Percentiles rank a stretch among this genome's conserved stretches.
phyloP scores from a whole-genome alignment of 371 early-diverging fungal species.

The Mortierella sp. region DNA sequence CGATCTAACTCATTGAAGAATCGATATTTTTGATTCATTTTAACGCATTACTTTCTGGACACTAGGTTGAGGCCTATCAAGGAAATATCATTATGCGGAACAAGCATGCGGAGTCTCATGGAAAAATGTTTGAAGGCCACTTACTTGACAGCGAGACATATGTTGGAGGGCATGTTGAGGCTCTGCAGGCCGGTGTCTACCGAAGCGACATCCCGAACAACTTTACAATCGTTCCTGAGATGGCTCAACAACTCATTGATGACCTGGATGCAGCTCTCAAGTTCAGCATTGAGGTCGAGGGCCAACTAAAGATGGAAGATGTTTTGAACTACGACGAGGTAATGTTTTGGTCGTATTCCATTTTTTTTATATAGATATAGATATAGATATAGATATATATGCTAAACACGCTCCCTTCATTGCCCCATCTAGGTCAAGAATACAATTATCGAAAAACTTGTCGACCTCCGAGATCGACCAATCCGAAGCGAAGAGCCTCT shows the following conservation, averaged over 20 bases:
- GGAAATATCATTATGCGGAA: conserved; percentile 97
- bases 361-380: background rate
- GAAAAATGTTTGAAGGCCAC: conserved; percentile 91
- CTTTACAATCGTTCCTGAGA: conserved; percentile 85
- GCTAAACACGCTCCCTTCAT: background rate
- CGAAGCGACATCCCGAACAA: conserved; percentile 95
- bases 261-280: conserved; percentile 92
- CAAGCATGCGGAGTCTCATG: conserved; percentile 84
- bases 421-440: conserved; percentile 55
- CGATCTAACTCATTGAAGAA: background rate
- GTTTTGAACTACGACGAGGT: conserved; percentile 55
- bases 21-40: background rate
- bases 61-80: conserved; percentile 88
- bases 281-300: conserved; percentile 90
- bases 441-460: conserved; percentile 68
- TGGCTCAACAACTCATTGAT: conserved; percentile 80
- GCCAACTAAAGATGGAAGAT: conserved; percentile 60
- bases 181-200: conserved; percentile 98
- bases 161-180: conserved; percentile 99
- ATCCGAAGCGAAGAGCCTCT: conserved; percentile 84
- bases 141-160: conserved; percentile 97
- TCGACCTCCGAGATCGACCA: conserved; percentile 78
- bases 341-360: background rate
- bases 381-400: background rate
- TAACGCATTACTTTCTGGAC: background rate